Base-by-base conservation (phyloP, 2,329 filamentous ascomycete genomes). In the Triangularia setosa region DNA sequence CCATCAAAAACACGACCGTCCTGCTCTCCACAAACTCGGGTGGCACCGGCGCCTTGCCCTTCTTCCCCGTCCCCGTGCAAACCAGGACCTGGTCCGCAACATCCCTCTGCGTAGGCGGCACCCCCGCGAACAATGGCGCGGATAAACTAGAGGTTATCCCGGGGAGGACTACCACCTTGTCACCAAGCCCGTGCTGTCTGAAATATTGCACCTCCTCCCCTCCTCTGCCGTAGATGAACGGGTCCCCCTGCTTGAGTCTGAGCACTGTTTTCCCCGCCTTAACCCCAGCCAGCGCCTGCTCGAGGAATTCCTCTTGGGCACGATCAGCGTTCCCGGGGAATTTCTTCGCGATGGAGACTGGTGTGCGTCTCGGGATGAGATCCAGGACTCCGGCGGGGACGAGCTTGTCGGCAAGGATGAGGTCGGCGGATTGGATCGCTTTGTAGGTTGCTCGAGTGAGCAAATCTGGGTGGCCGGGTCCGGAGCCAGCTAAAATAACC, bases 291-390 rank as follows among this genome's bases (percentile, higher is more conserved):
- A 97, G 81, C 0, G 92, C 95, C 71, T 92, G 84, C 61, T 88
- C 83, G 2, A 96, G 84, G 4, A 99, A 87, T 77, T 99, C 95
- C 73, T 93, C 88, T 75, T 99, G 95, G 0, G 95, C 95, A 54
- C 87, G 87, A 71, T 99, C 95, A 48, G 95, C 95, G 76, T 99
- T 98, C 23, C 95, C 95, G 0, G 95, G 95, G 77, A 99, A 99
- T 76, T 99, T 99, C 73, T 93, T 90, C 4, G 95, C 94, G 71
- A 99, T 99, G 72, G 92, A 88, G 12, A 98, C 89, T 9, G 90
- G 89, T 8, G 93, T 96, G 61, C 94, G 87, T 35, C 95, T 91
- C 1, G 95, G 95, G 63, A 98, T 90, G 16, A 99, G 86, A 68
- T 94, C 91, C 9, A 99, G 83, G 2, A 99, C 92, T 7, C 90